Percentiles rank a stretch among this genome's conserved stretches.
Evolutionary conservation across 768 basidiomycete genomes (phyloP).

Genomic region (Rhodotorula babjevae): DNA sequence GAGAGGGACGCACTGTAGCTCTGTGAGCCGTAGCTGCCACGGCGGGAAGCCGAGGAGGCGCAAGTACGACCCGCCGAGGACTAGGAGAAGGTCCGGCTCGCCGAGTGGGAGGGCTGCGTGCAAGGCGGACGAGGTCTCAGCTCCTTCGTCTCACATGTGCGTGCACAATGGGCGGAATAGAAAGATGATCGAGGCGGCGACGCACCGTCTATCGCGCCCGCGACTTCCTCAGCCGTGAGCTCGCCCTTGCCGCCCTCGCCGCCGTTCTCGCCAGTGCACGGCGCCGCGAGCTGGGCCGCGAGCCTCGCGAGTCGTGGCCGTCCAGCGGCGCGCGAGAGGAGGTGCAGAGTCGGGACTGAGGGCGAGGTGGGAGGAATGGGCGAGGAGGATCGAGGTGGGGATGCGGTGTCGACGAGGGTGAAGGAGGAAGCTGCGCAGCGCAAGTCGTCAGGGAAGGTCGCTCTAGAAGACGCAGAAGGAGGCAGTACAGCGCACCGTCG

Average conservation of each 20-base stretch:
- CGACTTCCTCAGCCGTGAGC: neutral
- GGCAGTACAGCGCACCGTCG: neutral
- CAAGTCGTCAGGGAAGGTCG: too few relatives aligned
- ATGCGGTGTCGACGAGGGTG: constrained; percentile 12
- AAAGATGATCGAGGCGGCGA: neutral
- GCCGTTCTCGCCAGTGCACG: too few relatives aligned
- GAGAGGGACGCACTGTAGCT: constrained; percentile 36
- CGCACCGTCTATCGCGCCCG: constrained; percentile 10
- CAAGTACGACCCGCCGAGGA: constrained; percentile 39
- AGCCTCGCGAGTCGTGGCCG: constrained; percentile 13
- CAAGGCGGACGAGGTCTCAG: too few relatives aligned
- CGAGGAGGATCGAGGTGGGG: neutral
- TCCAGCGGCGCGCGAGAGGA: constrained; percentile 22
- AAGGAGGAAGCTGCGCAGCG: neutral
- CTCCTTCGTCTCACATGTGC: too few relatives aligned
- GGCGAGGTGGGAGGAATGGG: too few relatives aligned
- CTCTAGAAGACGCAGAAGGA: fast-evolving
- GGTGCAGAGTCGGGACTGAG: neutral
- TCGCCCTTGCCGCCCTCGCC: too few relatives aligned
- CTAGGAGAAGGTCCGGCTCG: constrained; percentile 40
- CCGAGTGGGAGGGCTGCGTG: constrained; percentile 21
- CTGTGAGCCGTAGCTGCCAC: constrained; percentile 38
- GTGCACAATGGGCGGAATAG: too few relatives aligned
- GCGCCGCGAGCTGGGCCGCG: neutral
- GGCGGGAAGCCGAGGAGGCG: constrained; percentile 40